A percentile compares a stretch with the other conserved stretches of the same genome.
phyloP scores from a whole-genome alignment of 1,284 basidiomycete genomes.

The Irpex rosettiformis region DNA sequence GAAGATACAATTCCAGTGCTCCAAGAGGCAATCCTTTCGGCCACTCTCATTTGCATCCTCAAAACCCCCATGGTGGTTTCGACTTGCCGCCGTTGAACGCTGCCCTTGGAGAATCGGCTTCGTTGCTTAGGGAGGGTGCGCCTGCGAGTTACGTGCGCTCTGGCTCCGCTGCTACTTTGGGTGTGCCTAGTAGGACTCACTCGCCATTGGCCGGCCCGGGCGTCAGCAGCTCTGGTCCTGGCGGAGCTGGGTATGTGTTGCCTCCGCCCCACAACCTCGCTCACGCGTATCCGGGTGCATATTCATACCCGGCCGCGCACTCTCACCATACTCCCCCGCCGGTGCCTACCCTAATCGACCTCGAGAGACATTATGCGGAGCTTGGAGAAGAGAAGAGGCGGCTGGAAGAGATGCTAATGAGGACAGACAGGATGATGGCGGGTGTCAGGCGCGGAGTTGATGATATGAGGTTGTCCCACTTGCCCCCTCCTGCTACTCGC shows the following conservation, averaged over 20 bases:
- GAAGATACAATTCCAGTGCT: constrained; percentile 11
- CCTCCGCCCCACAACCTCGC: constrained; percentile 30
- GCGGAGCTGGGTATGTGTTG: constrained; percentile 32
- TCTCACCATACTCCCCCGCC: constrained; percentile 16
- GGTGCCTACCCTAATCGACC: constrained; percentile 54
- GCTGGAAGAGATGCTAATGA: constrained; percentile 67
- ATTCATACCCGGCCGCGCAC: constrained; percentile 23
- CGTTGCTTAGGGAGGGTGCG: neutral
- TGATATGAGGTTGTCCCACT: constrained; percentile 47
- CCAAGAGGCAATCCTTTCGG: constrained; percentile 27
- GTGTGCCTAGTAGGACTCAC: constrained; percentile 59
- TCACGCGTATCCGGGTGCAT: constrained; percentile 17
- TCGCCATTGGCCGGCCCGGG: constrained; percentile 47
- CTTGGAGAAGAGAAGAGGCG: constrained; percentile 56
- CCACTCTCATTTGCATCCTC: constrained; percentile 10
- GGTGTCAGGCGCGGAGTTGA: constrained; percentile 70
- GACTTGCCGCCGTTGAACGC: constrained; percentile 58
- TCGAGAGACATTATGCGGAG: constrained; percentile 67
- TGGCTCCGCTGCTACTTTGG: constrained; percentile 39
- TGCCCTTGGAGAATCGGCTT: constrained; percentile 33
- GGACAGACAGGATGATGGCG: constrained; percentile 68
- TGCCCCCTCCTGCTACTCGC: constrained; percentile 2
- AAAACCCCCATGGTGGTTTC: constrained; percentile 44
- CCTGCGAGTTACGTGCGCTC: constrained; percentile 45
- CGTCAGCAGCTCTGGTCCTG: constrained; percentile 30